Conservation (phyloP, 345 rosid species). For the Raphanus sativus region DNA sequence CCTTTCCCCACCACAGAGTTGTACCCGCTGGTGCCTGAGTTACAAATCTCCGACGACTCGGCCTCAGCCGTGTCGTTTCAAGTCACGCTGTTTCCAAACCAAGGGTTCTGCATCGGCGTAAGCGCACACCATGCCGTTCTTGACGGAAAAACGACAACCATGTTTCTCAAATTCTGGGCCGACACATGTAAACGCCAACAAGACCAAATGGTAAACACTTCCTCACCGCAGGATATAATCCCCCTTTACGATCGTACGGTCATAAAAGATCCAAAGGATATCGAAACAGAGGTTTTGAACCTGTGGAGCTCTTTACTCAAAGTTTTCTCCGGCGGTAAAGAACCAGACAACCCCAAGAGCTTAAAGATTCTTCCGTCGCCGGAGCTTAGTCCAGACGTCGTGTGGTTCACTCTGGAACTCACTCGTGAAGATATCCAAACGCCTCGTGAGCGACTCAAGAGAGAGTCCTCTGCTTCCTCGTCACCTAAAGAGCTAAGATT, state of each 20-base stretch:
- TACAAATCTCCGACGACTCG: slow-evolving; percentile 26
- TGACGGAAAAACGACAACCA: slow-evolving; percentile 31
- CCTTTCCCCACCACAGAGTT: slow-evolving; percentile 24
- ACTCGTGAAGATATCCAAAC: slow-evolving; percentile 6
- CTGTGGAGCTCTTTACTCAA: background rate
- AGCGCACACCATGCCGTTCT: slow-evolving; percentile 35
- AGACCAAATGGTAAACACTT: background rate
- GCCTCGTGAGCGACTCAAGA: slow-evolving; percentile 6
- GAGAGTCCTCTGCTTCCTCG: background rate
- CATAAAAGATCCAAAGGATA: slow-evolving; percentile 1
- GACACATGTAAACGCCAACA: background rate
- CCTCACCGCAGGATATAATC: slow-evolving; percentile 21
- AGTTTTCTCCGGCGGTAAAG: slow-evolving; percentile 9
- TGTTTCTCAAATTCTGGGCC: slow-evolving; percentile 26
- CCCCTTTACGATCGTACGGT: slow-evolving; percentile 32
- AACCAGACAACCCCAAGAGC: slow-evolving; percentile 15
- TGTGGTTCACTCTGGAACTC: slow-evolving; percentile 14
- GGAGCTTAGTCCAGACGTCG: background rate
- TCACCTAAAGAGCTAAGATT: slow-evolving; percentile 12
- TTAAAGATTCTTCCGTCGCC: slow-evolving; percentile 7
- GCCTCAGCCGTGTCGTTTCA: slow-evolving; percentile 35
- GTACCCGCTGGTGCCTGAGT: slow-evolving; percentile 31
- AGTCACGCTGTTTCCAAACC: slow-evolving; percentile 42
- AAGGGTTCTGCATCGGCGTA: slow-evolving; percentile 41
- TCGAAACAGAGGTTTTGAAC: slow-evolving; percentile 3